A percentile compares a stretch with the other conserved stretches of the same genome.
phyloP scores from a whole-genome alignment of 2,329 filamentous ascomycete species.

The Ophiosphaerella korrae region DNA sequence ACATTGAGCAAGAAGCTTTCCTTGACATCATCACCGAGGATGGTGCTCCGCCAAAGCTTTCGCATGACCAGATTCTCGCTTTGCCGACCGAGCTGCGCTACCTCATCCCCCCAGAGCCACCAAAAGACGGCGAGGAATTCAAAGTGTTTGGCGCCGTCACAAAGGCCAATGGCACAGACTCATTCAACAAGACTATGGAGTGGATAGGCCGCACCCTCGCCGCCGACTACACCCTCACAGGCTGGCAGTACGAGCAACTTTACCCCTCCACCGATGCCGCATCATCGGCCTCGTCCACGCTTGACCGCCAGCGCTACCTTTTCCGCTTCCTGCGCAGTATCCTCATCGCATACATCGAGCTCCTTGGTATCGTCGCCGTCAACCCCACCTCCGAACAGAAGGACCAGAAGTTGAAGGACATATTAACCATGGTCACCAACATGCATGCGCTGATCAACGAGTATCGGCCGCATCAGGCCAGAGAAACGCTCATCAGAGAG shows the following conservation, averaged over 20 bases:
- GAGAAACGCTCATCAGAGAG: conserved; percentile 83
- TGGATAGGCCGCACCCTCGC: conserved; percentile 34
- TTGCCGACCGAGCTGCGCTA: conserved; percentile 74
- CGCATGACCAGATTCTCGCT: conserved; percentile 44
- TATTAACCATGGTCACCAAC: conserved; percentile 85
- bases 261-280: conserved; percentile 57
- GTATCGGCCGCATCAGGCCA: conserved; percentile 89
- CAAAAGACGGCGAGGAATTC: conserved; percentile 68
- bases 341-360: conserved; percentile 85
- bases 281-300: conserved; percentile 57
- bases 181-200: conserved; percentile 32
- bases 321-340: conserved; percentile 82
- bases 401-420: conserved; percentile 73
- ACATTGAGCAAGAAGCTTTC: conserved; percentile 50
- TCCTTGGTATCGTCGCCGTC: conserved; percentile 72
- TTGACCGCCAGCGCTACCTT: conserved; percentile 64
- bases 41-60: conserved; percentile 15
- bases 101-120: conserved; percentile 81
- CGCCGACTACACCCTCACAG: conserved; percentile 63
- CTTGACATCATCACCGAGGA: conserved; percentile 13
- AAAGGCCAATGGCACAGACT: conserved; percentile 31
- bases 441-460: conserved; percentile 93
- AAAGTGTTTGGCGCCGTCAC: conserved; percentile 74
- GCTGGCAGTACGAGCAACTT: conserved; percentile 73
- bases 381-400: conserved; percentile 68